Base-by-base conservation (phyloP, 495 filamentous ascomycete genomes). In the Xylaria flabelliformis region DNA sequence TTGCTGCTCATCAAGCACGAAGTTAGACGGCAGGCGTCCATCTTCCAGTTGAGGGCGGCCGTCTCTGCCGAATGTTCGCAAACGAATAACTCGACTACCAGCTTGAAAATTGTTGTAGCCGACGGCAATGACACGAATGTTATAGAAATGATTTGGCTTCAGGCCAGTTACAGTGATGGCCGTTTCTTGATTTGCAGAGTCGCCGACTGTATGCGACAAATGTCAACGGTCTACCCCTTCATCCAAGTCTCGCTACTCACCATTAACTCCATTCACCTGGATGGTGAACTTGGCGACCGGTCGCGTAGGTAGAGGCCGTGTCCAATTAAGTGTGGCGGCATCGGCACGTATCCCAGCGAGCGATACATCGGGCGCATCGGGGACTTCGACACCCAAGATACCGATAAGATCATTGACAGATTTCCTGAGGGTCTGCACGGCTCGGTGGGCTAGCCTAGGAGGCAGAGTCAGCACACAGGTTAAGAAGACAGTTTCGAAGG, bases 241-340 rank as follows among this genome's bases (percentile, higher is more conserved):
- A 69, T n/a, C 29, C 12, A n/a, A 32, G 29, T 32, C 26, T 36
- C 51, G 15, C 51, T 26, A 82, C 87, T 81, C 81, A 97, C 94
- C 93, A 83, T 94, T 94, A 44, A 93, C 90, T 44, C 95, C 95
- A 78, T 99, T 98, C 67, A 98, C 90, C 75, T 97, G 93, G 48
- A 99, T 94, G 29, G 95, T 88, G 78, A 97, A 93, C 82, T 94
- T 96, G 17, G 92, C 86, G 64, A 95, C 91, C 15, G 92, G 91
- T 70, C 92, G 91, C 67, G 90, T 91, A 76, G 90, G 88, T 53
- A 92, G 90, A 1, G 92, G 91, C 64, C 92, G 88, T 66, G 93
- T 94, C 94, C 95, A 98, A 76, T 95, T 94, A 19, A 99, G 86
- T n/a, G 93, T 91, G 36, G 97, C 91, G 55, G 93, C 92, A 76